Evolutionary conservation across 768 basidiomycete genomes (phyloP).

Genomic region (Scleroderma citrinum): DNA sequence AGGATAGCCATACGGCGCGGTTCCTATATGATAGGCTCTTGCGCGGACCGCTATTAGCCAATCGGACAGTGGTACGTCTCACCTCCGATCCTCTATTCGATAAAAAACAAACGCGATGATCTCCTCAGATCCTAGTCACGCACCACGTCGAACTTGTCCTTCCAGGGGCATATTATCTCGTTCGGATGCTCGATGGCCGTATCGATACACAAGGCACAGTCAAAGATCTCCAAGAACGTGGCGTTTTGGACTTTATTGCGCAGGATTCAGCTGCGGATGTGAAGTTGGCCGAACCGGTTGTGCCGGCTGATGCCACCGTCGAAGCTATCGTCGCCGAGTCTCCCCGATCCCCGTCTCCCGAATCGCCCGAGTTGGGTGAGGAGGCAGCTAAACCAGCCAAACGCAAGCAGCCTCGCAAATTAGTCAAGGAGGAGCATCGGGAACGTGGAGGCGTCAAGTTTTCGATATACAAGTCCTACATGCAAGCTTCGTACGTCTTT

Average conservation of each 20-base stretch:
- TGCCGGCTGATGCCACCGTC: conserved; percentile 7
- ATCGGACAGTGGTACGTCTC: conserved; percentile 57
- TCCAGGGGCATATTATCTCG: conserved; percentile 64
- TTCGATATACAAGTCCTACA: conserved; percentile 60
- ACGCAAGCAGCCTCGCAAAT: conserved; percentile 59
- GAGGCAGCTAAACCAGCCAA: neutral
- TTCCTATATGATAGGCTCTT: conserved; percentile 60
- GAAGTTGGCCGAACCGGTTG: conserved; percentile 37
- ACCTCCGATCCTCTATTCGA: neutral
- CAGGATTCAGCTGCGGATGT: conserved; percentile 47
- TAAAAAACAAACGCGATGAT: no score
- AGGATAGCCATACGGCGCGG: conserved; percentile 68
- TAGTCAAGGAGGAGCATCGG: conserved; percentile 78
- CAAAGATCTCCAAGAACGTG: conserved; percentile 54
- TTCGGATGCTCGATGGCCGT: conserved; percentile 77
- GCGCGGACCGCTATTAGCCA: conserved; percentile 57
- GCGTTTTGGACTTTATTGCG: conserved; percentile 56
- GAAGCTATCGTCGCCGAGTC: conserved; percentile 5
- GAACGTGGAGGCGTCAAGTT: conserved; percentile 82
- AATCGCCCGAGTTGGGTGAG: no score
- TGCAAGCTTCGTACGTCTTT: conserved; percentile 58
- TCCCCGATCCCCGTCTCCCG: no score
- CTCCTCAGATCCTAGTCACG: conserved; percentile 59
- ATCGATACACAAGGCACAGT: conserved; percentile 72
- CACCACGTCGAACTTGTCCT: conserved; percentile 83